Conservation (phyloP, 305 asterid genomes). For the Rubia tinctorum region DNA sequence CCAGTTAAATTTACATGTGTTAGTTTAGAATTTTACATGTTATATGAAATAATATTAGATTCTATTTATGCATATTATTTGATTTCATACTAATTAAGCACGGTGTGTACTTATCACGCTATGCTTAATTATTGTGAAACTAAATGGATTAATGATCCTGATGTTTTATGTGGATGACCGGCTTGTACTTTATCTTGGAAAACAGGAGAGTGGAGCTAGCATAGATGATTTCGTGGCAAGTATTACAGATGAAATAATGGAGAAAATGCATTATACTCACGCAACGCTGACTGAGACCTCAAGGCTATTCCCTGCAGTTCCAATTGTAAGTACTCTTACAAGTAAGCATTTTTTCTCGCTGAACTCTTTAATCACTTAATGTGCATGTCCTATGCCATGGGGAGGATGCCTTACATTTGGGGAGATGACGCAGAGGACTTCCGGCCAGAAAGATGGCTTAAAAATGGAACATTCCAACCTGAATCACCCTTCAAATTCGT, state of each 20-base stretch:
- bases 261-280: conserved; percentile 67
- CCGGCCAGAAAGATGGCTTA: conserved; percentile 71
- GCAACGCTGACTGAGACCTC: conserved; percentile 62
- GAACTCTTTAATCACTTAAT: not conserved
- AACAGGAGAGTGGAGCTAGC: conserved; percentile 15
- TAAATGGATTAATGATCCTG: too few species aligned
- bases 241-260: conserved; percentile 55
- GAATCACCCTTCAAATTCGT: conserved; percentile 68
- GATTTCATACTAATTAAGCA: too few species aligned
- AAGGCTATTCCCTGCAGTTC: conserved; percentile 76
- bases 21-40: too few species aligned
- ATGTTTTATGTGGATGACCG: too few species aligned
- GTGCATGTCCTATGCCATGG: conserved; percentile 56
- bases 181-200: too few species aligned
- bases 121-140: too few species aligned
- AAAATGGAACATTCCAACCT: conserved; percentile 55
- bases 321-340: conserved; percentile 38
- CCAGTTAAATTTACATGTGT: too few species aligned
- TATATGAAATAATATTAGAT: too few species aligned
- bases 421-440: conserved; percentile 69
- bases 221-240: conserved; percentile 36
- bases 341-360: not conserved
- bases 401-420: conserved; percentile 64
- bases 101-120: too few species aligned
- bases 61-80: too few species aligned